These are phyloP conservation scores for Tilletia caries DNA, from an alignment of 1,284 basidiomycete genomes.

Conservation along the genomic window DNA sequence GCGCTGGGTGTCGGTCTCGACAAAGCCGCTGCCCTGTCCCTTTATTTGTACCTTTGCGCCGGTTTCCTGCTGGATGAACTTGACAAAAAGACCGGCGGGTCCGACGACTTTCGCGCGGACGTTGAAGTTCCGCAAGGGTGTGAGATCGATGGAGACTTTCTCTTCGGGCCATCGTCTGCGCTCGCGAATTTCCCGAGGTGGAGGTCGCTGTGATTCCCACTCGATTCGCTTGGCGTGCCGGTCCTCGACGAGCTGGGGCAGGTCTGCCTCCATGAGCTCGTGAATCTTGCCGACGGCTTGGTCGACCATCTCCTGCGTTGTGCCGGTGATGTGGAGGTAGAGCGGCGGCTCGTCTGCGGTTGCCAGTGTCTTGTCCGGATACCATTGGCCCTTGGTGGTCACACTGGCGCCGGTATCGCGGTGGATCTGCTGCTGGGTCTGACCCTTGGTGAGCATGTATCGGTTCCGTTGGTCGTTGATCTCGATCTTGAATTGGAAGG, in stretches of 20 bases:
- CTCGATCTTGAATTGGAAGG: constrained; percentile 86
- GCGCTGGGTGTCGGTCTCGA: constrained; percentile 86
- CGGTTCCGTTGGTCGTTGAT: constrained; percentile 96
- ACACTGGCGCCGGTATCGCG: constrained; percentile 53
- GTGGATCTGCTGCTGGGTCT: constrained; percentile 79
- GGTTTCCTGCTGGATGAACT: constrained; percentile 96
- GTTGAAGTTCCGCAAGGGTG: constrained; percentile 92
- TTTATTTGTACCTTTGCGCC: constrained; percentile 97
- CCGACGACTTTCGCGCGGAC: constrained; percentile 95
- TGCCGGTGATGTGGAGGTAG: constrained; percentile 88
- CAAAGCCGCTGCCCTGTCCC: constrained; percentile 87
- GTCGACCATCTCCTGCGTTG: constrained; percentile 73
- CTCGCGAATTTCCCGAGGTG: constrained; percentile 23
- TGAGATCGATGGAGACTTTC: constrained; percentile 68
- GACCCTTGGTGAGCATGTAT: constrained; percentile 88
- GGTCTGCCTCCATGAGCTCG: constrained; percentile 78
- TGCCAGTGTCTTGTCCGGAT: constrained; percentile 60
- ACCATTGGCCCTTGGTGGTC: constrained; percentile 64
- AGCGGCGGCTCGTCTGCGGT: constrained; percentile 61
- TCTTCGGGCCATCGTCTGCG: constrained; percentile 43
- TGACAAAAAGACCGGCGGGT: constrained; percentile 84
- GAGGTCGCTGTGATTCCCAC: constrained; percentile 64
- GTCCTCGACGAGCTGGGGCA: constrained; percentile 47
- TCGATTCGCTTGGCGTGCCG: constrained; percentile 56
- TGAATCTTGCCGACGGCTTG: constrained; percentile 77